These are phyloP conservation scores for Ceriops tagal DNA, from an alignment of 345 rosid genomes.

Conservation along the genomic window DNA sequence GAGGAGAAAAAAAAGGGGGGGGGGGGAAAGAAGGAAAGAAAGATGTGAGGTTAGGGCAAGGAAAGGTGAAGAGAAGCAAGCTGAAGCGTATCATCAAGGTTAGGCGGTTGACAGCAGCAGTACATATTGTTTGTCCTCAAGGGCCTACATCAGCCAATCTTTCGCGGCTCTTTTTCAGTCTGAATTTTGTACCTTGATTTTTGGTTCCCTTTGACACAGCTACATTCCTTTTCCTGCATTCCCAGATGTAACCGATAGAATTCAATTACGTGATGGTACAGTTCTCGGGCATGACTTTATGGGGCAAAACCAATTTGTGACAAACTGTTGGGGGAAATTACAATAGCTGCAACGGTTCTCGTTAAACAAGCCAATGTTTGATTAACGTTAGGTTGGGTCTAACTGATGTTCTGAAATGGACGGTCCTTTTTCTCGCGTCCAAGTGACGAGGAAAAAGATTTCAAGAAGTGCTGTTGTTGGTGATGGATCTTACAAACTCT, in stretches of 20 bases:
- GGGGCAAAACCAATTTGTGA: no score
- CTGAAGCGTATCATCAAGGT: conserved; percentile 40
- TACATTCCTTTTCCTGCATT: conserved; percentile 22
- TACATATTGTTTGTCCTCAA: conserved; percentile 40
- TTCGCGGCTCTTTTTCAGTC: conserved; percentile 26
- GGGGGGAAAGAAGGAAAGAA: background rate
- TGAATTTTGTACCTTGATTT: conserved; percentile 43
- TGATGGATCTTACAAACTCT: no score
- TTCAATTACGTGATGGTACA: conserved; percentile 48
- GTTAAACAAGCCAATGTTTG: no score
- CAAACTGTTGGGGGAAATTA: no score
- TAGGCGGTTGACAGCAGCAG: conserved; percentile 32
- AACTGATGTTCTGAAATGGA: no score
- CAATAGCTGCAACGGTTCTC: no score
- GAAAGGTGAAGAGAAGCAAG: conserved; percentile 21
- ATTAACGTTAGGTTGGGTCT: no score
- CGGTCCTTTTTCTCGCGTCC: no score
- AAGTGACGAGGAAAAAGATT: no score
- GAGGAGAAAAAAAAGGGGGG: background rate
- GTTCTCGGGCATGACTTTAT: conserved; percentile 18
- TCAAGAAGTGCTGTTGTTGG: no score
- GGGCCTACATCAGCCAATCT: conserved; percentile 25
- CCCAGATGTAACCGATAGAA: conserved; percentile 57
- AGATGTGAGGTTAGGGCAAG: conserved; percentile 7
- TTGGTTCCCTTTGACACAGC: conserved; percentile 21